Conservation (phyloP, 768 basidiomycete species). For the Boletus insuetus region DNA sequence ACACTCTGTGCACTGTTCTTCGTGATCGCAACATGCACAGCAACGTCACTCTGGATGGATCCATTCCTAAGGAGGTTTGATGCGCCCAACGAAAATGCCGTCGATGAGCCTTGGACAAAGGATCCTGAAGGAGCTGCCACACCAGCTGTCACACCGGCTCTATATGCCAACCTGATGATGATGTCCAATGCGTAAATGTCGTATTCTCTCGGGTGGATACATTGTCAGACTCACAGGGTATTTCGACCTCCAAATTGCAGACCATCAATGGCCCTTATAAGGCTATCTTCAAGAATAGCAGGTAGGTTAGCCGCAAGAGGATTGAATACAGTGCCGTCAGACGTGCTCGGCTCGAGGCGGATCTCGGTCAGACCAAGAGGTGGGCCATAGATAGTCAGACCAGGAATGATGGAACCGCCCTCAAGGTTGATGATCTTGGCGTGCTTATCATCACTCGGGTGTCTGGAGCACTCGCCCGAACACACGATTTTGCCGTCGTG, state of each 20-base stretch:
- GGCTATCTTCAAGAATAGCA: slow-evolving; percentile 5
- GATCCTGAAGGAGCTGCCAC: slow-evolving; percentile 49
- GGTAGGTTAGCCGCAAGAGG: slow-evolving; percentile 47
- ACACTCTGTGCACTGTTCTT: slow-evolving; percentile 45
- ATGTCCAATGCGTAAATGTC: neutral
- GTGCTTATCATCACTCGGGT: slow-evolving; percentile 14
- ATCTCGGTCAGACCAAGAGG: slow-evolving; percentile 73
- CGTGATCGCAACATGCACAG: slow-evolving; percentile 61
- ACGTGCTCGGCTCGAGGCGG: slow-evolving; percentile 61
- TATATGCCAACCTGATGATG: slow-evolving; percentile 55
- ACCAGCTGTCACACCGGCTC: slow-evolving; percentile 62
- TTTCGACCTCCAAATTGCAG: slow-evolving; percentile 16
- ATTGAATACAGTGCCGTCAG: slow-evolving; percentile 62
- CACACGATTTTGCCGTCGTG: slow-evolving; percentile 55
- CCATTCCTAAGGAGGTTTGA: slow-evolving; percentile 9
- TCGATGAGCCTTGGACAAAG: slow-evolving; percentile 60
- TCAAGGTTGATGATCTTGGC: slow-evolving; percentile 56
- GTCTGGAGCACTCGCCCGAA: slow-evolving; percentile 35
- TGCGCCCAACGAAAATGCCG: slow-evolving; percentile 58
- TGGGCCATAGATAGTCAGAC: slow-evolving; percentile 69
- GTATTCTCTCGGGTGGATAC: neutral
- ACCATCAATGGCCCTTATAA: slow-evolving; percentile 43
- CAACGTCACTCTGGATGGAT: slow-evolving; percentile 46
- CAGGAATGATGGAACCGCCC: slow-evolving; percentile 70
- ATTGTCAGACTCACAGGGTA: slow-evolving; percentile 19